Percentiles rank a stretch among this genome's conserved stretches.
Conservation (phyloP, 1,284 basidiomycete species). For the Fomitopsis pinicola region DNA sequence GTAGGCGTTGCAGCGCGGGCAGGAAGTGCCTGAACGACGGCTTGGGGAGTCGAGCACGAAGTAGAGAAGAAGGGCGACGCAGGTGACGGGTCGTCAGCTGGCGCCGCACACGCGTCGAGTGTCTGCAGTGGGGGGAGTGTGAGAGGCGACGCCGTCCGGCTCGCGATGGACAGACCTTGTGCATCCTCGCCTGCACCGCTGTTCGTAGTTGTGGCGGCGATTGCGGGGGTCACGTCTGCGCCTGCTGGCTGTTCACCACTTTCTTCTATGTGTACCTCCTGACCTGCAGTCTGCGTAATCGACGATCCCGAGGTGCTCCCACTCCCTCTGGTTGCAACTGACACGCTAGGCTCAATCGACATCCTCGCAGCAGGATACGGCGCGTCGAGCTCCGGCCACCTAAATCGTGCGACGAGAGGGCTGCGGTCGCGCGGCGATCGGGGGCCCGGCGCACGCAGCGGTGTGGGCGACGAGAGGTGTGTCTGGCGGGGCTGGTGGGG, state of each 20-base stretch:
- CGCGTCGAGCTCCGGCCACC: neutral
- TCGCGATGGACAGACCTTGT: neutral
- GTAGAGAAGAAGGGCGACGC: neutral
- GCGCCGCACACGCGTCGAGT: neutral
- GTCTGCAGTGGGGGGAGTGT: neutral
- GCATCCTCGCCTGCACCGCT: neutral
- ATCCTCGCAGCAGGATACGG: neutral
- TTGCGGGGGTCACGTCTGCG: no score
- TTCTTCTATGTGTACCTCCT: no score
- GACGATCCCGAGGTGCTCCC: neutral
- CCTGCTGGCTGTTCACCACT: no score
- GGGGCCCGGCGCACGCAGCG: neutral
- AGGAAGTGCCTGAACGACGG: neutral
- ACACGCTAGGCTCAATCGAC: neutral
- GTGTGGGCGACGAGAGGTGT: neutral
- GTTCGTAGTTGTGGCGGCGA: no score
- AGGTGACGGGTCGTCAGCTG: neutral
- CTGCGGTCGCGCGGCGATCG: neutral
- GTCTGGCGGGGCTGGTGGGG: neutral
- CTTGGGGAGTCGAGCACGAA: neutral
- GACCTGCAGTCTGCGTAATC: neutral
- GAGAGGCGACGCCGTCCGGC: neutral
- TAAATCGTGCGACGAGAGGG: neutral
- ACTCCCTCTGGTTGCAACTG: neutral
- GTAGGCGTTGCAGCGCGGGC: conserved; percentile 12